Conservation (phyloP, 495 filamentous ascomycete genomes). For the Hypoxylon subgilvum region DNA sequence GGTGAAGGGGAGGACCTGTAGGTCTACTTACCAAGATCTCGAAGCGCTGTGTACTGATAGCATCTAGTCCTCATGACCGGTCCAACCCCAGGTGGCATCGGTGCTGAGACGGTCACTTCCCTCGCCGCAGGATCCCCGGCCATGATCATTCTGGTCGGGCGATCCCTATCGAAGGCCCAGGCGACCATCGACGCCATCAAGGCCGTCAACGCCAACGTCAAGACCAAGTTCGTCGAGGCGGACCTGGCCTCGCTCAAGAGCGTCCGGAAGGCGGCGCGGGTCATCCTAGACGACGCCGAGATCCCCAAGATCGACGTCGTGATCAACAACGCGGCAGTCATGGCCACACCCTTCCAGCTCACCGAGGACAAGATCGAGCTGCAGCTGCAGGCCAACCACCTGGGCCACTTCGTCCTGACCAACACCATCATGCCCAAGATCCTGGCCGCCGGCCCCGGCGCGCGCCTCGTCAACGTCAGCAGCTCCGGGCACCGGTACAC, state of each 20-base stretch:
- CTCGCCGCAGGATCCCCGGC: conserved; percentile 52
- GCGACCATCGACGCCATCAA: conserved; percentile 50
- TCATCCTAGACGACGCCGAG: conserved; percentile 50
- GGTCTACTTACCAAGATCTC: conserved; percentile 1
- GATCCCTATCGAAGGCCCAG: conserved; percentile 47
- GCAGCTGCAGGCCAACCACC: conserved; percentile 65
- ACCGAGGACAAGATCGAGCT: conserved; percentile 57
- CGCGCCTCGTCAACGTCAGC: conserved; percentile 47
- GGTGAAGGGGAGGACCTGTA: conserved; percentile 49
- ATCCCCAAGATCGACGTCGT: conserved; percentile 66
- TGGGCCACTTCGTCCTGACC: conserved; percentile 65
- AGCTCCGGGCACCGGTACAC: conserved; percentile 49
- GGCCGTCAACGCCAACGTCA: conserved; percentile 45
- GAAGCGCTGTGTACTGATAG: not conserved
- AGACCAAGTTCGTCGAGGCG: conserved; percentile 51
- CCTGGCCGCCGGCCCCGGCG: conserved; percentile 36
- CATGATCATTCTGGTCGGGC: conserved; percentile 52
- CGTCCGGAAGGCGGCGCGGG: conserved; percentile 58
- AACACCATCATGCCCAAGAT: conserved; percentile 59
- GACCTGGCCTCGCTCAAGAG: conserved; percentile 55
- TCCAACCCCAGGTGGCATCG: conserved; percentile 53
- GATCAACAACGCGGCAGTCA: conserved; percentile 74
- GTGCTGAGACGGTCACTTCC: conserved; percentile 52
- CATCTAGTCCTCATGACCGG: conserved; percentile 57
- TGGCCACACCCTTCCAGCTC: conserved; percentile 53